Evolutionary conservation across 441 rosid species (phyloP).

Genomic region (Gossypium schwendimanii): DNA sequence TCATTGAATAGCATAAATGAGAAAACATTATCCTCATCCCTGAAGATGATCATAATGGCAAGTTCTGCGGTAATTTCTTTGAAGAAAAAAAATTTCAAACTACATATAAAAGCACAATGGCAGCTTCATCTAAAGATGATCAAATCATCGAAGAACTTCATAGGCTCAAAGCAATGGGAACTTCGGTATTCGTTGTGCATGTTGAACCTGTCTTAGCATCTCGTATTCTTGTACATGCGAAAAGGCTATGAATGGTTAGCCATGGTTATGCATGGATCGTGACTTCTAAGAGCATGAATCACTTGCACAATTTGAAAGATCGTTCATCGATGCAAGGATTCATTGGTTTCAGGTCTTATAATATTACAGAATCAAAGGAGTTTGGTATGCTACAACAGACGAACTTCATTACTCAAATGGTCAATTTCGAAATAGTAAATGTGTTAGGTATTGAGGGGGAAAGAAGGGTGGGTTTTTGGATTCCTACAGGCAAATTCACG

Average conservation of each 20-base stretch:
- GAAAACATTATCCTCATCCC: constrained; percentile 21
- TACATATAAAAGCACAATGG: constrained; percentile 11
- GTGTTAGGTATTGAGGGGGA: constrained; percentile 20
- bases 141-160: constrained; percentile 16
- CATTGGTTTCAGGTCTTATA: constrained; percentile 28
- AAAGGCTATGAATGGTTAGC: constrained; percentile 29
- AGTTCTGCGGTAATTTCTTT: constrained; percentile 18
- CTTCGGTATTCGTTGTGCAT: constrained; percentile 29
- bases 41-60: constrained; percentile 17
- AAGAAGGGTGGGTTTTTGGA: constrained; percentile 29
- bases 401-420: constrained; percentile 11
- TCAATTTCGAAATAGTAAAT: constrained; percentile 33
- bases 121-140: constrained; percentile 15
- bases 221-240: constrained; percentile 20
- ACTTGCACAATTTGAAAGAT: constrained; percentile 14
- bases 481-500: neutral
- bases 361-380: constrained; percentile 14
- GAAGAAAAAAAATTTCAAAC: constrained; percentile 13
- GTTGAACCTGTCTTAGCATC: constrained; percentile 23
- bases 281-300: constrained; percentile 22
- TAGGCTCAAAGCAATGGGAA: constrained; percentile 16
- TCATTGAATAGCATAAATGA: constrained; percentile 26
- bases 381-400: neutral
- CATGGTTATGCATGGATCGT: constrained; percentile 42
- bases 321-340: constrained; percentile 31